phyloP scores from a whole-genome alignment of 345 rosid genomes.

The Streptanthus diversifolius region DNA sequence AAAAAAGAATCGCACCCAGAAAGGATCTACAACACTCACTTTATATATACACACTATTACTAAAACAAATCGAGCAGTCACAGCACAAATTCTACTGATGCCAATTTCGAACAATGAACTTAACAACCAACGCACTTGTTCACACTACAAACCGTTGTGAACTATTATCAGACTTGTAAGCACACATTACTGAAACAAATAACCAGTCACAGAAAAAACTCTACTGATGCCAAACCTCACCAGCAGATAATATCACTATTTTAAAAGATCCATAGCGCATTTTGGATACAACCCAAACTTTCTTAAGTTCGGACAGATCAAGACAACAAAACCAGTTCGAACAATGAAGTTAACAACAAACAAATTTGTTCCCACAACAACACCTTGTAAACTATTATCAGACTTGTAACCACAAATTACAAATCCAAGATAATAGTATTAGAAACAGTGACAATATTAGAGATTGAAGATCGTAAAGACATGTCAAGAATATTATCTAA shows the following conservation, averaged over 20 bases:
- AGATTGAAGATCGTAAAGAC: too few relatives aligned
- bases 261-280: neutral
- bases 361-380: too few relatives aligned
- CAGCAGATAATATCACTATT: too few relatives aligned
- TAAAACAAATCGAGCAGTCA: neutral
- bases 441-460: too few relatives aligned
- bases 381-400: neutral
- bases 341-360: neutral
- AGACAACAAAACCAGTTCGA: neutral
- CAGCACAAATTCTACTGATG: neutral
- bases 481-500: too few relatives aligned
- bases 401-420: neutral
- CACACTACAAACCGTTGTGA: too few relatives aligned
- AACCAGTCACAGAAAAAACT: too few relatives aligned
- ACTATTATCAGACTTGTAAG: too few relatives aligned
- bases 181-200: neutral
- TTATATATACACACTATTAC: neutral
- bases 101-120: neutral
- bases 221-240: too few relatives aligned
- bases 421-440: neutral
- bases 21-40: neutral
- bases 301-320: neutral
- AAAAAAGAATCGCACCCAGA: neutral
- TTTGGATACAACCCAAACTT: neutral
- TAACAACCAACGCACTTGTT: too few relatives aligned